phyloP scores from a whole-genome alignment of 495 filamentous ascomycete species.

The Gamarada debralockiae region DNA sequence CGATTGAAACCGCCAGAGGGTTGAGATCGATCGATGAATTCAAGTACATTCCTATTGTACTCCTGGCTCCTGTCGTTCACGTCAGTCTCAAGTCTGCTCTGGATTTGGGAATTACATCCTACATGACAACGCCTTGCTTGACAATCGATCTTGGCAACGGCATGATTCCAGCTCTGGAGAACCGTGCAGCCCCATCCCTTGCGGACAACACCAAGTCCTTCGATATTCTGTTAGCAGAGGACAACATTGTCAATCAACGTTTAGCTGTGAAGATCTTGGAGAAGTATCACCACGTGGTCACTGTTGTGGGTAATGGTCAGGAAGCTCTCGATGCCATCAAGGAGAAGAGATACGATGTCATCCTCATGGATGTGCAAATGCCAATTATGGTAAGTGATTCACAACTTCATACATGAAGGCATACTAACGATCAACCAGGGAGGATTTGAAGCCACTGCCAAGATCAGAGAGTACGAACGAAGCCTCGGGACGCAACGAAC shows the following conservation, averaged over 20 bases:
- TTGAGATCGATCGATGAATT: conserved; percentile 87
- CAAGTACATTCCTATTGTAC: conserved; percentile 95
- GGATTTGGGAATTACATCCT: conserved; percentile 94
- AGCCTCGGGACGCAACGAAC: conserved; percentile 73
- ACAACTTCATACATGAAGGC: background rate
- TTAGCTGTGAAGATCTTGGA: conserved; percentile 95
- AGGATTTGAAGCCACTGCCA: conserved; percentile 95
- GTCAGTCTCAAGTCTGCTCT: conserved; percentile 93
- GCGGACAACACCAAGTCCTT: conserved; percentile 95
- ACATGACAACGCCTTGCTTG: conserved; percentile 97
- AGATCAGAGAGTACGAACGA: conserved; percentile 92
- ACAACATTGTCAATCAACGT: conserved; percentile 97
- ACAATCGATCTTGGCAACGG: conserved; percentile 96
- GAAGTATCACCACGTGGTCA: conserved; percentile 96
- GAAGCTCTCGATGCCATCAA: conserved; percentile 90
- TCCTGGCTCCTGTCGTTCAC: conserved; percentile 85
- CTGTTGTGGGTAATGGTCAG: conserved; percentile 90
- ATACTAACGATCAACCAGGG: conserved; percentile 47
- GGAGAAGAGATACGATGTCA: conserved; percentile 88
- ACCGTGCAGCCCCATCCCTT: conserved; percentile 84
- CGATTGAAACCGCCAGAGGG: conserved; percentile 80
- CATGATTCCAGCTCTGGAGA: conserved; percentile 96
- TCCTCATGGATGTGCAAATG: conserved; percentile 99
- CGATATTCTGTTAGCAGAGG: conserved; percentile 92
- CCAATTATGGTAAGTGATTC: conserved; percentile 76